A percentile compares a stretch with the other conserved stretches of the same genome.
These are phyloP conservation scores for Kernera saxatilis DNA, from an alignment of 345 rosid species.

Conservation along the genomic window DNA sequence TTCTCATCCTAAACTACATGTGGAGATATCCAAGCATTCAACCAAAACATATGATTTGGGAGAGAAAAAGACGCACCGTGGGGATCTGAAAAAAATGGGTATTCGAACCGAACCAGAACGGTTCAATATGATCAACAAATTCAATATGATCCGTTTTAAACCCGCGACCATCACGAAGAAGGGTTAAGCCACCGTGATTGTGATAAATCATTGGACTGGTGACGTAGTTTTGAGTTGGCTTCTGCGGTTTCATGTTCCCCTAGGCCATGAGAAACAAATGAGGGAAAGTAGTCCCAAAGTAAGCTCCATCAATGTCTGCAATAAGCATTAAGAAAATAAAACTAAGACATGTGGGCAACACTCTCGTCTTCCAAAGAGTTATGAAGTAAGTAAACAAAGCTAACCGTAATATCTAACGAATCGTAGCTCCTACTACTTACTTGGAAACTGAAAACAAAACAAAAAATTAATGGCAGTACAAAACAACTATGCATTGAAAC, in stretches of 20 bases:
- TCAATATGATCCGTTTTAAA: neutral
- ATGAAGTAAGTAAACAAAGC: neutral
- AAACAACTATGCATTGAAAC: too few species aligned
- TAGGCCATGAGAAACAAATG: constrained; percentile 88
- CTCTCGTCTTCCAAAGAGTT: neutral
- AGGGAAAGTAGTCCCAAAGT: constrained; percentile 89
- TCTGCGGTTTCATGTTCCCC: constrained; percentile 83
- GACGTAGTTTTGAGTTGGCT: constrained; percentile 60
- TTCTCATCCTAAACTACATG: constrained; percentile 6
- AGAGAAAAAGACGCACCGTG: too few species aligned
- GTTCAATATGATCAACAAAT: too few species aligned
- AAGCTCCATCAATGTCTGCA: constrained; percentile 91
- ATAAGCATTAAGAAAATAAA: constrained; percentile 31
- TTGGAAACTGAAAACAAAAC: too few species aligned
- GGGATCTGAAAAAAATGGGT: too few species aligned
- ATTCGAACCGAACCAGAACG: too few species aligned
- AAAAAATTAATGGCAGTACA: too few species aligned
- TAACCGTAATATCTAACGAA: neutral
- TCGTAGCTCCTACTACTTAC: too few species aligned
- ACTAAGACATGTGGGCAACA: constrained; percentile 13
- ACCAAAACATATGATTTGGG: too few species aligned
- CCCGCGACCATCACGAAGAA: neutral
- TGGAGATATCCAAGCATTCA: too few species aligned
- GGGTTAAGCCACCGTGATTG: neutral
- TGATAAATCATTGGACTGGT: neutral